Evolutionary conservation across 768 basidiomycete species (phyloP).

Genomic region (Trametopsis cervina): DNA sequence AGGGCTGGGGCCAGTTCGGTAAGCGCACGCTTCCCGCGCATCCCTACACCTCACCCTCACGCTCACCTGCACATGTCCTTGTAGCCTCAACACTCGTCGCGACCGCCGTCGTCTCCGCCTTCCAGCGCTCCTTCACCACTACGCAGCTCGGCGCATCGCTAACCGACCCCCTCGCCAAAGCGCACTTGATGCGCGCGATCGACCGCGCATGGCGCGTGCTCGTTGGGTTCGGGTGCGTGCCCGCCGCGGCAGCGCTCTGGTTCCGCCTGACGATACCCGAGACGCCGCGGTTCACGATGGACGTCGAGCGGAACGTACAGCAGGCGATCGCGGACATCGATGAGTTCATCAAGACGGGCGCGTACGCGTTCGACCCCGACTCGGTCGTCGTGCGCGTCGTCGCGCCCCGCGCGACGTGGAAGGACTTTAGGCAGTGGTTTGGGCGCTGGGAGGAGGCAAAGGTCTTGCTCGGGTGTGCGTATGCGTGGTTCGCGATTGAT

Average conservation of each 20-base stretch:
- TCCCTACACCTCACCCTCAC: not conserved
- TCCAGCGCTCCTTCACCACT: slow-evolving; percentile 63
- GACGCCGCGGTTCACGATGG: slow-evolving; percentile 89
- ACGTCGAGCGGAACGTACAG: slow-evolving; percentile 77
- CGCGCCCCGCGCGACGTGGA: slow-evolving; percentile 48
- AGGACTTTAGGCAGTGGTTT: slow-evolving; percentile 67
- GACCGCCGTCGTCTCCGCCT: slow-evolving; percentile 56
- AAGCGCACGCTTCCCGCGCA: slow-evolving; percentile 20
- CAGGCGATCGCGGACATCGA: slow-evolving; percentile 73
- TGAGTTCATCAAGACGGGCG: slow-evolving; percentile 49
- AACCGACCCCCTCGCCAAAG: too few species aligned
- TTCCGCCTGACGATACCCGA: slow-evolving; percentile 93
- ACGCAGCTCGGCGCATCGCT: not conserved
- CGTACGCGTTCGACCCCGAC: slow-evolving; percentile 44
- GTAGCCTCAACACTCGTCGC: slow-evolving; percentile 35
- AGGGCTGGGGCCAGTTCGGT: slow-evolving; percentile 87
- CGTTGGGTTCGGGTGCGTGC: slow-evolving; percentile 83
- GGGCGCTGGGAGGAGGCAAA: slow-evolving; percentile 63
- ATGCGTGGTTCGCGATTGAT: slow-evolving; percentile 87
- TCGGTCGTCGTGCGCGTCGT: slow-evolving; percentile 47
- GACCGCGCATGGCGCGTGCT: slow-evolving; percentile 84
- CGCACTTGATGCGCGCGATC: slow-evolving; percentile 37
- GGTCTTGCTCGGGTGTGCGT: slow-evolving; percentile 68
- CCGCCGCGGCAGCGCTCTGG: slow-evolving; percentile 76
- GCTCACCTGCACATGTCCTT: not conserved